Conservation (phyloP, 1,284 basidiomycete genomes). For the Leucoagaricus sp. region DNA sequence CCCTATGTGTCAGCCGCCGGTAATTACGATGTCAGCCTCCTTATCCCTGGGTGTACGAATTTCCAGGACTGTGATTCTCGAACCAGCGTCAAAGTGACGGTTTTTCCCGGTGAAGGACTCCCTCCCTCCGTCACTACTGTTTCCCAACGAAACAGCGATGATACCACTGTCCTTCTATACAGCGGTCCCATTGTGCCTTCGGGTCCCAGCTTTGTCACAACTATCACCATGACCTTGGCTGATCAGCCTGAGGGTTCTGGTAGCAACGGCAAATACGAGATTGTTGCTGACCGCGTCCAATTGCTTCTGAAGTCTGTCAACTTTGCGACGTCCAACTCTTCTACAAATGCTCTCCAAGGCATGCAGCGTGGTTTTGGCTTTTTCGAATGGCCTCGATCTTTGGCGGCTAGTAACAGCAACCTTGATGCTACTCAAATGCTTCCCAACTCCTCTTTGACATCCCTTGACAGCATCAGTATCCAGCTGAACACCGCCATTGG, state of each 20-base stretch:
- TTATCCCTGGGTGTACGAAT: conserved; percentile 84
- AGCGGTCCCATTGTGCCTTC: conserved; percentile 80
- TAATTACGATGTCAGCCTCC: conserved; percentile 81
- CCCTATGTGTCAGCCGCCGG: conserved; percentile 90
- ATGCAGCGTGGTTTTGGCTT: conserved; percentile 64
- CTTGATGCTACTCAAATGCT: conserved; percentile 61
- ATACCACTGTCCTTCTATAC: conserved; percentile 71
- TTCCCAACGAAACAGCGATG: conserved; percentile 73
- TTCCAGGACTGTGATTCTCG: conserved; percentile 82
- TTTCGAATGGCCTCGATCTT: conserved; percentile 73
- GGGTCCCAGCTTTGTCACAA: conserved; percentile 71
- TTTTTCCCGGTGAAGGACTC: conserved; percentile 75
- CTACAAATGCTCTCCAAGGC: not conserved
- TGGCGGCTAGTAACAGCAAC: conserved; percentile 25
- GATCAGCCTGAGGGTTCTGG: conserved; percentile 60
- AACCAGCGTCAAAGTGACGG: conserved; percentile 81
- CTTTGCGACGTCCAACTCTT: conserved; percentile 18
- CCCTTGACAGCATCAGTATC: conserved; percentile 65
- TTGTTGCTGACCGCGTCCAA: conserved; percentile 83
- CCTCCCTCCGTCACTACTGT: conserved; percentile 69
- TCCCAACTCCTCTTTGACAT: conserved; percentile 73
- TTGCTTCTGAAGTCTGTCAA: conserved; percentile 70
- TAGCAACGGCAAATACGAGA: conserved; percentile 65
- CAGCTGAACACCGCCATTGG: conserved; percentile 59
- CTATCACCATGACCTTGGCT: conserved; percentile 71